A percentile compares a stretch with the other conserved stretches of the same genome.
These are phyloP conservation scores for Calycina marina DNA, from an alignment of 2,329 filamentous ascomycete genomes.

Conservation along the genomic window DNA sequence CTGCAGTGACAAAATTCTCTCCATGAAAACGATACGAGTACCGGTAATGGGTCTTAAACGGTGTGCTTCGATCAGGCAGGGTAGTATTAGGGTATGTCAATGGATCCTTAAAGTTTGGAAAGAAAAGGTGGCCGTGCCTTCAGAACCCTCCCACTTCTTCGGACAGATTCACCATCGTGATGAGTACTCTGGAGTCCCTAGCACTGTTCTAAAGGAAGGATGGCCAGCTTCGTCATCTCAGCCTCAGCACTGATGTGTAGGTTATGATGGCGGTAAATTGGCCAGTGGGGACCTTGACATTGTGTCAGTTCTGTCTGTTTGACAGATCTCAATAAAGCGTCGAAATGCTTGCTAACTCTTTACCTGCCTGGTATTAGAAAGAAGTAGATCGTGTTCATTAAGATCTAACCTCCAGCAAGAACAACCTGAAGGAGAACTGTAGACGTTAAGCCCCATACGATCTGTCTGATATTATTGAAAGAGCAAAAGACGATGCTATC, in stretches of 20 bases:
- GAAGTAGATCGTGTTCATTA: constrained; percentile 20
- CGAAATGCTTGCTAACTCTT: constrained; percentile 15
- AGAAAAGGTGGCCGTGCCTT: no score
- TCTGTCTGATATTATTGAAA: constrained; percentile 21
- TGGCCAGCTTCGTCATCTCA: constrained; percentile 18
- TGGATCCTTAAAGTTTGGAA: no score
- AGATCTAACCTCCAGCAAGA: constrained; percentile 17
- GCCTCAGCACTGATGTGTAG: constrained; percentile 16
- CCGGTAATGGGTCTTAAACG: no score
- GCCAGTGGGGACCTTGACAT: no score
- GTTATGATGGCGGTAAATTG: constrained; percentile 20
- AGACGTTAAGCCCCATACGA: constrained; percentile 21
- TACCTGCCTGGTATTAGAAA: constrained; percentile 16
- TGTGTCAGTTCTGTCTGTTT: no score
- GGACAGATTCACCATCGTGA: constrained; percentile 2
- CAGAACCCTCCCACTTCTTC: no score
- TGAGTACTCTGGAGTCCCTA: constrained; percentile 12
- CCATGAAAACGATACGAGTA: no score
- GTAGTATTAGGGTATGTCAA: no score
- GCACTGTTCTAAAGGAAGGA: constrained; percentile 22
- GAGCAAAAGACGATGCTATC: constrained; percentile 21
- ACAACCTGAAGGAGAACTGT: constrained; percentile 20
- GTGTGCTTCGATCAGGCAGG: no score
- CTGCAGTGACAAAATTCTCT: no score
- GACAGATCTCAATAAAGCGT: no score